A percentile compares a stretch with the other conserved stretches of the same genome.
Conservation (phyloP, 2,329 filamentous ascomycete genomes). For the Stachybotrys chartarum region DNA sequence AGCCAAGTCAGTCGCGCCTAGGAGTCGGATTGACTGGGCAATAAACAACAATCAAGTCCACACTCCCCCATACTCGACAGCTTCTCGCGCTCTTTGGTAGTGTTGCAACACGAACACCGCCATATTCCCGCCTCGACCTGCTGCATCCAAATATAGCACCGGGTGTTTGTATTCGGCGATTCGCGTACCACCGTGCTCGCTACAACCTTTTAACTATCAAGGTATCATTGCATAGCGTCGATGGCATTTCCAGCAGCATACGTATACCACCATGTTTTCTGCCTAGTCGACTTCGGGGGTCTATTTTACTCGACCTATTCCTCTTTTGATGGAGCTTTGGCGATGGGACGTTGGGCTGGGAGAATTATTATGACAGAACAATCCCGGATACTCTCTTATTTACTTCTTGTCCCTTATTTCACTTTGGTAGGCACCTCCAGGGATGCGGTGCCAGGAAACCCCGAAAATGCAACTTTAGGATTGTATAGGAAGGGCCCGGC, state of each 20-base stretch:
- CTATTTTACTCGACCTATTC: neutral
- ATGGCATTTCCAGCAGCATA: neutral
- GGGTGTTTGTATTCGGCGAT: neutral
- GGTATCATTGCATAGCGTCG: neutral
- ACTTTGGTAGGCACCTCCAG: no score
- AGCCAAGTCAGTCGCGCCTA: constrained; percentile 50
- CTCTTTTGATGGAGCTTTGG: neutral
- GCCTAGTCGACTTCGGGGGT: neutral
- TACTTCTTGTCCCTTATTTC: neutral
- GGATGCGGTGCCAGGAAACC: no score
- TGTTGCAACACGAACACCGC: neutral
- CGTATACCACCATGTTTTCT: neutral
- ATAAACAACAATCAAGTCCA: neutral
- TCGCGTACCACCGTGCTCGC: neutral
- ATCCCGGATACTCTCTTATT: neutral
- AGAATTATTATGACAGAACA: neutral
- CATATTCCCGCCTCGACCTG: neutral
- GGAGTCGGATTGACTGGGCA: constrained; percentile 9
- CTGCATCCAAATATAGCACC: neutral
- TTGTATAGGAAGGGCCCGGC: no score
- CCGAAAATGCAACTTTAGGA: no score
- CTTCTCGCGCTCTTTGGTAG: no score
- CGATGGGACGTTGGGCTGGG: neutral
- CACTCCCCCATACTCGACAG: neutral
- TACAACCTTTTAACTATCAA: neutral